Conservation (phyloP, 352 stramenopile genomes). For the Globisporangium yorkense region DNA sequence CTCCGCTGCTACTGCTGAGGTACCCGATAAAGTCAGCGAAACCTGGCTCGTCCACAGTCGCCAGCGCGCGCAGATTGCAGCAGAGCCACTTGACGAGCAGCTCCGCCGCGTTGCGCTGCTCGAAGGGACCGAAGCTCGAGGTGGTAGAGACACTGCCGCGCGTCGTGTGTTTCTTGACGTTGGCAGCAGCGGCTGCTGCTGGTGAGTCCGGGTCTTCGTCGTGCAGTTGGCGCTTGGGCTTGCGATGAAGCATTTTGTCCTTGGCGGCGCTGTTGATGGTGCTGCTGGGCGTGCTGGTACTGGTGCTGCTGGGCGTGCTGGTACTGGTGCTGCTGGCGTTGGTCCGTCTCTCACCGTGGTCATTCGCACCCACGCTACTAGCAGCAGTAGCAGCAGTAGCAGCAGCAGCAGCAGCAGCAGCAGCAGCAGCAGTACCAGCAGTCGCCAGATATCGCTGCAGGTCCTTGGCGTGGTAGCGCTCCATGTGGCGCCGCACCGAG, state of each 20-base stretch:
- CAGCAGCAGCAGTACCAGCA: slow-evolving; percentile 3
- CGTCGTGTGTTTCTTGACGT: slow-evolving; percentile 11
- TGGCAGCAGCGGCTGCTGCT: slow-evolving; percentile 11
- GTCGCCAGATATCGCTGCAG: too few species aligned
- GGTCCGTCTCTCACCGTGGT: too few species aligned
- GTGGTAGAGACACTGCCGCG: slow-evolving; percentile 5
- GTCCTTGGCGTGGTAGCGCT: slow-evolving; percentile 45
- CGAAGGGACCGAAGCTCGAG: slow-evolving; percentile 9
- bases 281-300: not conserved
- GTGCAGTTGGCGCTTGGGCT: too few species aligned
- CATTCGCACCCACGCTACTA: too few species aligned
- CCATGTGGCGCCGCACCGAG: slow-evolving; percentile 51
- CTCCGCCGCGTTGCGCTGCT: slow-evolving; percentile 26
- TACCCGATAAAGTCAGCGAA: slow-evolving; percentile 25
- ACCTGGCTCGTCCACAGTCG: slow-evolving; percentile 24
- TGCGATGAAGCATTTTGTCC: too few species aligned
- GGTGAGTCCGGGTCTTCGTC: too few species aligned
- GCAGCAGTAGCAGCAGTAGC: too few species aligned
- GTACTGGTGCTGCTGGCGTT: not conserved
- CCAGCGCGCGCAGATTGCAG: slow-evolving; percentile 25
- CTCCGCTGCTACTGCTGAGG: slow-evolving; percentile 6
- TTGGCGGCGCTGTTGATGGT: too few species aligned
- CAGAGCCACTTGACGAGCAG: slow-evolving; percentile 35
- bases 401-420: not conserved
- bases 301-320: not conserved